phyloP scores from a whole-genome alignment of 106 monocot genomes.

The Allium fistulosum region DNA sequence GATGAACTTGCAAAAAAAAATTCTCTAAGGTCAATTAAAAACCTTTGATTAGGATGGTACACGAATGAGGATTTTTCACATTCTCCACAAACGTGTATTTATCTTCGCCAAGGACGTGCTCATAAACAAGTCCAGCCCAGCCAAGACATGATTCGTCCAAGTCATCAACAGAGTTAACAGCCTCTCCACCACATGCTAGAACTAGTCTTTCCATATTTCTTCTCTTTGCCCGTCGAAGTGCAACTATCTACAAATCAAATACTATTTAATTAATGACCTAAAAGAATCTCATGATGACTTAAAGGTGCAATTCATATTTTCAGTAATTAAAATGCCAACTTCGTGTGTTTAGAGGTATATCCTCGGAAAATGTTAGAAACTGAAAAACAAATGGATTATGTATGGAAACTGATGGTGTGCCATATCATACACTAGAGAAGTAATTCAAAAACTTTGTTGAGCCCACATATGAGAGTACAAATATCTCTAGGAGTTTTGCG shows the following conservation, averaged over 20 bases:
- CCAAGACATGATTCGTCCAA: constrained; percentile 79
- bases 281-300: neutral
- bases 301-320: too few species aligned
- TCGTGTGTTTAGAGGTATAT: too few species aligned
- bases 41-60: constrained; percentile 98
- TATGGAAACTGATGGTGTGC: too few species aligned
- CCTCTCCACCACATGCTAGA: constrained; percentile 93
- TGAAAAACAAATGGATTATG: too few species aligned
- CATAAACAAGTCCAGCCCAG: constrained; percentile 97
- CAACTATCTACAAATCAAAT: constrained; percentile 61
- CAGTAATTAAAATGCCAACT: too few species aligned
- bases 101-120: constrained; percentile 94
- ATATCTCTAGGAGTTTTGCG: too few species aligned
- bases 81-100: constrained; percentile 98
- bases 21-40: neutral
- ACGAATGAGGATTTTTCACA: constrained; percentile 89
- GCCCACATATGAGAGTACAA: too few species aligned
- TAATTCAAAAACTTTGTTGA: too few species aligned
- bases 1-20: too few species aligned
- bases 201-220: constrained; percentile 97
- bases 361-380: too few species aligned
- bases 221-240: constrained; percentile 89
- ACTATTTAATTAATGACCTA: neutral
- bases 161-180: constrained; percentile 89
- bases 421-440: too few species aligned